phyloP scores from a whole-genome alignment of 1,284 basidiomycete genomes.

The Malassezia sp. region DNA sequence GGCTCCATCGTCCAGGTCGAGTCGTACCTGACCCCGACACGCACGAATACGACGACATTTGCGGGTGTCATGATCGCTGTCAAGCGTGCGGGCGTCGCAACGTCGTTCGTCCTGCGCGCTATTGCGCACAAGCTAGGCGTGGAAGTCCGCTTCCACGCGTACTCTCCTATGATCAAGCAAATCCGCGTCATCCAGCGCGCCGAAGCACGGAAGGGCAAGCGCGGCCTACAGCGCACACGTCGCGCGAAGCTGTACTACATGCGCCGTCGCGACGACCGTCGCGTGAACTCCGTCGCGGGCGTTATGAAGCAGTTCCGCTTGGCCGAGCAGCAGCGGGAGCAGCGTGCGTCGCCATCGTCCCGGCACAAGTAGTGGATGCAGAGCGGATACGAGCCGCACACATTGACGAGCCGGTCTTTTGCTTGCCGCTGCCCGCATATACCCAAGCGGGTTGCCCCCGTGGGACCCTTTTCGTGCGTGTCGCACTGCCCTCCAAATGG shows the following conservation, averaged over 20 bases:
- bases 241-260: slow-evolving; percentile 44
- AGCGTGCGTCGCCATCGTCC: neutral
- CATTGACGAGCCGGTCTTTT: too few relatives aligned
- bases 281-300: slow-evolving; percentile 28
- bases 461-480: too few relatives aligned
- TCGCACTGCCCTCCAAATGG: too few relatives aligned
- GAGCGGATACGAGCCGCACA: too few relatives aligned
- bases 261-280: slow-evolving; percentile 32
- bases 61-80: slow-evolving; percentile 42
- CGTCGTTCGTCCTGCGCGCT: slow-evolving; percentile 40
- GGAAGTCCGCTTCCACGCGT: slow-evolving; percentile 43
- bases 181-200: slow-evolving; percentile 38
- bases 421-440: too few relatives aligned
- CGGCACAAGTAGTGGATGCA: slow-evolving; percentile 1
- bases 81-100: slow-evolving; percentile 33
- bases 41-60: slow-evolving; percentile 35
- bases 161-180: slow-evolving; percentile 41
- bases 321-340: slow-evolving; percentile 7
- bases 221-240: slow-evolving; percentile 29
- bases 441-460: too few relatives aligned
- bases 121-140: slow-evolving; percentile 44
- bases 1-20: slow-evolving; percentile 43
- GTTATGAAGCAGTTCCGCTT: slow-evolving; percentile 29
- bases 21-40: slow-evolving; percentile 30
- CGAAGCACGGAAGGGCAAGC: slow-evolving; percentile 30